Conservation (phyloP, 768 basidiomycete species). For the Tricholoma flavovirens region DNA sequence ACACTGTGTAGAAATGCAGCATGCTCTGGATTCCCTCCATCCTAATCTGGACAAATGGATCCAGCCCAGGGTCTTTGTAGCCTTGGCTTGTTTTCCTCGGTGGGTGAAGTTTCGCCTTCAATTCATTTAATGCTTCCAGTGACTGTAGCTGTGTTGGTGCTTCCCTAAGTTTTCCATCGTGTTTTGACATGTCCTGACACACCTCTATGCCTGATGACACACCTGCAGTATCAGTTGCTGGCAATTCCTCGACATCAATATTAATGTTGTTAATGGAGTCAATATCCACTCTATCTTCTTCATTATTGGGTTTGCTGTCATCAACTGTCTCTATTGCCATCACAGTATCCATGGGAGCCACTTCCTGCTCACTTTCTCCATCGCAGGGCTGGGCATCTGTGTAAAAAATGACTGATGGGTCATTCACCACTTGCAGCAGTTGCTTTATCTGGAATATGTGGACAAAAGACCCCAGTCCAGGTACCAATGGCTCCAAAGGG, state of each 20-base stretch:
- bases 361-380: not conserved
- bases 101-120: too few relatives aligned
- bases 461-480: too few relatives aligned
- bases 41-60: slow-evolving; percentile 10
- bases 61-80: slow-evolving; percentile 11
- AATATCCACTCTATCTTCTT: not conserved
- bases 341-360: not conserved
- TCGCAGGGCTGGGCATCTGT: too few relatives aligned
- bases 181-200: not conserved
- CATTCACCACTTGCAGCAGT: too few relatives aligned
- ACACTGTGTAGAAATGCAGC: slow-evolving; percentile 14
- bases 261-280: not conserved
- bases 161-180: not conserved
- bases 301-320: not conserved
- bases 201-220: not conserved
- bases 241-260: not conserved
- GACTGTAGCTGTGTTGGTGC: not conserved
- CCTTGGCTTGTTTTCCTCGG: slow-evolving; percentile 7
- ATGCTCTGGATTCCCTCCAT: slow-evolving; percentile 20
- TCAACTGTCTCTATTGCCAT: too few relatives aligned
- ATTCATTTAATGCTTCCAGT: not conserved
- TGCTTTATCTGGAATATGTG: too few relatives aligned
- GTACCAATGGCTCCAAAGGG: too few relatives aligned
- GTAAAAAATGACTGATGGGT: too few relatives aligned
- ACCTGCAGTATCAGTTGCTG: too few relatives aligned